phyloP scores from a whole-genome alignment of 805 yeast genomes.

The Sugiyamaella smithiae region DNA sequence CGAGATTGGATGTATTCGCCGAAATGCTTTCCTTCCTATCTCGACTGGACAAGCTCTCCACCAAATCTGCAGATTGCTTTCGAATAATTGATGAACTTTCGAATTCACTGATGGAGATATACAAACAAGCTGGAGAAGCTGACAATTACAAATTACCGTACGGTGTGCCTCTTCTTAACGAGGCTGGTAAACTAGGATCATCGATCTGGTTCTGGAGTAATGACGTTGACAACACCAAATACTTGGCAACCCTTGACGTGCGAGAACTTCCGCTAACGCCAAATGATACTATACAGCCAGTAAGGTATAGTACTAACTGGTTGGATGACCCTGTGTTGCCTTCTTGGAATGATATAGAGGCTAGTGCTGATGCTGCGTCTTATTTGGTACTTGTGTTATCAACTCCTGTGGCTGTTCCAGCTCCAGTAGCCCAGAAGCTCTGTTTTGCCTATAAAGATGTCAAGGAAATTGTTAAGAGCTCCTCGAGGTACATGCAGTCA shows the following conservation, averaged over 20 bases:
- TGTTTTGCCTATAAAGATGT: slow-evolving; percentile 17
- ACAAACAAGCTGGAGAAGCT: background rate
- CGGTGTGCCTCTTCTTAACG: slow-evolving; percentile 34
- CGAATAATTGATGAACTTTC: slow-evolving; percentile 33
- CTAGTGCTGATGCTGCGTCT: slow-evolving; percentile 28
- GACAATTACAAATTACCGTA: slow-evolving; percentile 14
- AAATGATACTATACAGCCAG: background rate
- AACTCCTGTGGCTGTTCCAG: slow-evolving; percentile 35
- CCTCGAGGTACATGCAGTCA: slow-evolving; percentile 8
- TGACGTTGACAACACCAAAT: background rate
- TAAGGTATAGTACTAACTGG: slow-evolving; percentile 26
- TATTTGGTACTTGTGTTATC: slow-evolving; percentile 33
- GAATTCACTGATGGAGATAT: slow-evolving; percentile 25
- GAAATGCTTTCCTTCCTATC: slow-evolving; percentile 33
- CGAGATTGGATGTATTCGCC: slow-evolving; percentile 35
- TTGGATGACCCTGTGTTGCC: slow-evolving; percentile 12
- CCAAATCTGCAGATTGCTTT: slow-evolving; percentile 36
- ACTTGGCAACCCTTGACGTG: slow-evolving; percentile 5
- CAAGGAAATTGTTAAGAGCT: background rate
- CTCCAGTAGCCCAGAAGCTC: slow-evolving; percentile 15
- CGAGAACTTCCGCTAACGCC: background rate
- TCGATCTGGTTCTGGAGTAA: slow-evolving; percentile 33
- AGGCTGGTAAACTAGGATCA: slow-evolving; percentile 32
- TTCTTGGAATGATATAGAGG: slow-evolving; percentile 18
- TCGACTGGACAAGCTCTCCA: slow-evolving; percentile 35